A percentile compares a stretch with the other conserved stretches of the same genome.
These are phyloP conservation scores for Arctium lappa DNA, from an alignment of 129 eudicot genomes.

Conservation along the genomic window DNA sequence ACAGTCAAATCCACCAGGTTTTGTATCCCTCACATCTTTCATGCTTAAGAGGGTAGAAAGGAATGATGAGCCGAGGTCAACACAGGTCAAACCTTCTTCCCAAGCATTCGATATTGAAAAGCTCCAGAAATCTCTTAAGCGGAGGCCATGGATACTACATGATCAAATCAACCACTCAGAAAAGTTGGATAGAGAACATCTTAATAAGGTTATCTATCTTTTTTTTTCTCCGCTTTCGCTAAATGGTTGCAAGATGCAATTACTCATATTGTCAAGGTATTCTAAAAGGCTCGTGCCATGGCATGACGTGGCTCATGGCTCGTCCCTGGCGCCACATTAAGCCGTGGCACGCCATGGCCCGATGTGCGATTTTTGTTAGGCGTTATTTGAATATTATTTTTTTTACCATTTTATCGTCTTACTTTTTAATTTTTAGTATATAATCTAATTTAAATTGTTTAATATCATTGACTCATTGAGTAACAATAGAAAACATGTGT, in stretches of 20 bases:
- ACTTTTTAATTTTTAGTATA: too few species aligned
- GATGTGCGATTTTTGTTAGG: too few species aligned
- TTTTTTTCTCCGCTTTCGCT: not conserved
- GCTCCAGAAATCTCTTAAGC: slow-evolving; percentile 34
- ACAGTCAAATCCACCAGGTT: slow-evolving; percentile 41
- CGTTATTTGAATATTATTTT: too few species aligned
- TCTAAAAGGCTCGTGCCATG: too few species aligned
- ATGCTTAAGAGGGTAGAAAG: slow-evolving; percentile 37
- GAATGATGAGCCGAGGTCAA: slow-evolving; percentile 15
- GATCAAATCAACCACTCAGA: slow-evolving; percentile 27
- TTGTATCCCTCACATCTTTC: slow-evolving; percentile 46
- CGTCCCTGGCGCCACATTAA: too few species aligned
- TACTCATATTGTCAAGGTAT: not conserved
- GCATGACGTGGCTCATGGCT: too few species aligned
- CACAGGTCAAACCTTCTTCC: not conserved
- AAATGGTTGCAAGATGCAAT: not conserved
- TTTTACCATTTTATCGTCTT: too few species aligned
- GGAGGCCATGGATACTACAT: slow-evolving; percentile 64
- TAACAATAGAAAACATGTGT: too few species aligned
- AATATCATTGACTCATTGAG: too few species aligned
- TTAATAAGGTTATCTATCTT: slow-evolving; percentile 35
- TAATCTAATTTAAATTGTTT: too few species aligned
- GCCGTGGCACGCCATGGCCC: too few species aligned
- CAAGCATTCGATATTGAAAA: slow-evolving; percentile 29
- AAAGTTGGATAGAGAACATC: slow-evolving; percentile 32